Evolutionary conservation across 2,329 filamentous ascomycete species (phyloP).

Genomic region (Hortaea werneckii): DNA sequence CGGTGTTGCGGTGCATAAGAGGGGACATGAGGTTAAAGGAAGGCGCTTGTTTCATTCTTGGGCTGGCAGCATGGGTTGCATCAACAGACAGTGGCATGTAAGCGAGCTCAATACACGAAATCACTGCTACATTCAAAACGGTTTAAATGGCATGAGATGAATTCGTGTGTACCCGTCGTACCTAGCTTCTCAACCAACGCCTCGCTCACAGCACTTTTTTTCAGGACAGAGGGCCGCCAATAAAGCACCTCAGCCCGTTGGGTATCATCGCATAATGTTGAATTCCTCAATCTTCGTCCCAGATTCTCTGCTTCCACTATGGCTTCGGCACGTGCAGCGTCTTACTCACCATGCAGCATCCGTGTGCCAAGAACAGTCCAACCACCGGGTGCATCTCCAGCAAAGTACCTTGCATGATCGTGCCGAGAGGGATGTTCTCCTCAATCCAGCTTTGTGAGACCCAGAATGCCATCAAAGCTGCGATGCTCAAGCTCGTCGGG

Average conservation of each 20-base stretch:
- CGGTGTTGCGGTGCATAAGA: too few species aligned
- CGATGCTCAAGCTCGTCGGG: constrained; percentile 75
- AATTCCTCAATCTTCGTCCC: background rate
- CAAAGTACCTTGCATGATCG: constrained; percentile 53
- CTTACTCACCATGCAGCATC: constrained; percentile 91
- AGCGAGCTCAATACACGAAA: too few species aligned
- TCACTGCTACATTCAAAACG: too few species aligned
- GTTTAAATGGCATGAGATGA: too few species aligned
- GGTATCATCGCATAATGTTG: background rate
- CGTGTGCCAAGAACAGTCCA: constrained; percentile 74
- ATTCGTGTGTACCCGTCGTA: background rate
- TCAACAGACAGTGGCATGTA: too few species aligned
- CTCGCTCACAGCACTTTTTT: background rate
- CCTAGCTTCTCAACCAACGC: background rate
- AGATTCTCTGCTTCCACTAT: constrained; percentile 2
- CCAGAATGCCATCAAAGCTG: constrained; percentile 82
- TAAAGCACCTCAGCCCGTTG: background rate
- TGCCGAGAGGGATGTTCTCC: constrained; percentile 66
- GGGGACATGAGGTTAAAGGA: too few species aligned
- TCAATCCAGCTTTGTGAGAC: constrained; percentile 70
- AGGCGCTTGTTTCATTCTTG: too few species aligned
- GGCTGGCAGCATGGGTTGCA: too few species aligned
- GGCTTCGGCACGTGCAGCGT: constrained; percentile 91
- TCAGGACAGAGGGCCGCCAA: background rate
- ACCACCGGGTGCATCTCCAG: constrained; percentile 80